Conservation (phyloP, 169 alveolate species). For the Sarcocystis neurona region DNA sequence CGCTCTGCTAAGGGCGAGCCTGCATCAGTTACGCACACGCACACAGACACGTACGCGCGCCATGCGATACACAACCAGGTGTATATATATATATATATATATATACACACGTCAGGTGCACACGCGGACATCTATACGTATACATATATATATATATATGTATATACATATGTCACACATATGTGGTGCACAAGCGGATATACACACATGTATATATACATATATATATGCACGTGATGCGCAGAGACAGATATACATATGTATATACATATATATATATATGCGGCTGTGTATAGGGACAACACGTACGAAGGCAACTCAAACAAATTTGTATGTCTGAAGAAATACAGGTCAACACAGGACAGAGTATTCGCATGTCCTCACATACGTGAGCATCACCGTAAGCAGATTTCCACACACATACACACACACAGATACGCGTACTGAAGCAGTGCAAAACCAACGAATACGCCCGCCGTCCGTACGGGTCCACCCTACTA, state of each 20-base stretch:
- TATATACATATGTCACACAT: background rate
- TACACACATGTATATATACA: background rate
- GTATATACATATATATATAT: background rate
- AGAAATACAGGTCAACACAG: too few species aligned
- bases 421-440: too few species aligned
- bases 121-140: background rate
- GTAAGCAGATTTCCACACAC: too few species aligned
- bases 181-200: background rate
- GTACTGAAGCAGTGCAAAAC: too few species aligned
- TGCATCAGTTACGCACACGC: background rate
- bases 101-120: background rate
- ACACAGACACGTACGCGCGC: background rate
- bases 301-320: too few species aligned
- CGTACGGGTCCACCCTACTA: too few species aligned
- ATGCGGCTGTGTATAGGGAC: background rate
- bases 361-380: too few species aligned
- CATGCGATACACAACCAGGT: background rate
- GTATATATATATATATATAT: background rate
- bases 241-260: background rate
- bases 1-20: slow-evolving; percentile 35
- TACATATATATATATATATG: background rate
- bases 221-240: background rate
- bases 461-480: too few species aligned
- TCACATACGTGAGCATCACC: too few species aligned
- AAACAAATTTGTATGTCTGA: too few species aligned